Evolutionary conservation across 164 flowering plant genomes (phyloP).

Genomic region (Liquidambar formosana): DNA sequence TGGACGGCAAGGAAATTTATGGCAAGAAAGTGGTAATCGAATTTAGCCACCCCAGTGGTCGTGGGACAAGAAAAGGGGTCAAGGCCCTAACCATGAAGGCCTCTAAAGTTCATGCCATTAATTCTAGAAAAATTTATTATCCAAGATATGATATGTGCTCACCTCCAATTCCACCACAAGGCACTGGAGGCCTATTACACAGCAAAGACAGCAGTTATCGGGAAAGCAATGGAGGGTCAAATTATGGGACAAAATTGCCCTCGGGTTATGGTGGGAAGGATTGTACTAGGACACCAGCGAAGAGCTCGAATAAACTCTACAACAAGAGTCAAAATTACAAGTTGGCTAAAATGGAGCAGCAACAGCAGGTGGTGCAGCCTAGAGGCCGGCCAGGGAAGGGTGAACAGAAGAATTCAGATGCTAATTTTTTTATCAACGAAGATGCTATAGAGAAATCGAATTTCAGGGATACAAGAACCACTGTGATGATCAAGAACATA

Average conservation of each 20-base stretch:
- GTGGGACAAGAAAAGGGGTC: conserved; percentile 26
- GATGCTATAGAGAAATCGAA: conserved; percentile 42
- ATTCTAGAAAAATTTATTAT: neutral
- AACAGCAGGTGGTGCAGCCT: neutral
- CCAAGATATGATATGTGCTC: neutral
- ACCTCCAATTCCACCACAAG: neutral
- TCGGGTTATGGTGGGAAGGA: too few species aligned
- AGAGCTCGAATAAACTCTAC: too few species aligned
- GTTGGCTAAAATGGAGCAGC: neutral
- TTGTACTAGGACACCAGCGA: too few species aligned
- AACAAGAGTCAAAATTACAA: too few species aligned
- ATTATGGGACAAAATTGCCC: neutral
- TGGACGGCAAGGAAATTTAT: conserved; percentile 73
- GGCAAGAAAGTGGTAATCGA: conserved; percentile 62
- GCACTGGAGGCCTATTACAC: conserved; percentile 4
- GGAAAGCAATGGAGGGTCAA: too few species aligned
- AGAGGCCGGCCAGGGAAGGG: conserved; percentile 30
- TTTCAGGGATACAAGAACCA: conserved; percentile 67
- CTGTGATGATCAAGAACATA: conserved; percentile 98
- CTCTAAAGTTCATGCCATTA: too few species aligned
- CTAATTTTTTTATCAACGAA: conserved; percentile 53
- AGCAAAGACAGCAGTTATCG: too few species aligned
- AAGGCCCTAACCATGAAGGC: neutral
- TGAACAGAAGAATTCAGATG: conserved; percentile 40
- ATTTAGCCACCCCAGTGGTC: conserved; percentile 82